Percentiles rank a stretch among this genome's conserved stretches.
Evolutionary conservation across 768 basidiomycete species (phyloP).

Genomic region (Russula olivacea): DNA sequence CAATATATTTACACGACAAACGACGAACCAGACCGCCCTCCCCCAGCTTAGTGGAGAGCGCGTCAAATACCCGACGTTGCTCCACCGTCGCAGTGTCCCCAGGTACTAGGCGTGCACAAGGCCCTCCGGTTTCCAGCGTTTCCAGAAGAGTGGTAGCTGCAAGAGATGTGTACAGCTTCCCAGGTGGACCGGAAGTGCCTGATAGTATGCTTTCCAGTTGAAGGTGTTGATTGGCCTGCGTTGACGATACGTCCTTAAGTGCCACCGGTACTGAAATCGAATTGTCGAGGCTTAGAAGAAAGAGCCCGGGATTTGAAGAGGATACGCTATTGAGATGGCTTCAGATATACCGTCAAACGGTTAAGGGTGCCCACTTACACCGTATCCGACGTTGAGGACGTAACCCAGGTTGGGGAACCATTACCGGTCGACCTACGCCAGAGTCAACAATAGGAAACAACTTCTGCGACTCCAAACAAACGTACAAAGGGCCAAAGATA

Average conservation of each 20-base stretch:
- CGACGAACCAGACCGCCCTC: constrained; percentile 20
- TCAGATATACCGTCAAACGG: not conserved
- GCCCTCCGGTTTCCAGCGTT: constrained; percentile 24
- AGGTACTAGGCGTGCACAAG: constrained; percentile 22
- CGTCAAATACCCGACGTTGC: constrained; percentile 14
- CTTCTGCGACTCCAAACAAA: not conserved
- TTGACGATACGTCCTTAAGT: constrained; percentile 21
- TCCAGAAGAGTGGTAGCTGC: constrained; percentile 20
- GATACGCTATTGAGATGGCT: not conserved
- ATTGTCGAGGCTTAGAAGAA: constrained; percentile 18
- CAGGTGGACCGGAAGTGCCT: constrained; percentile 23
- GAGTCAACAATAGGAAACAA: not conserved
- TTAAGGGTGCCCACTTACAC: not conserved
- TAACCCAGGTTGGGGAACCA: constrained; percentile 1
- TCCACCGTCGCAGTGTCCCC: constrained; percentile 14
- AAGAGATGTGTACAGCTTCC: constrained; percentile 25
- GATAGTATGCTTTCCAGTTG: constrained; percentile 15
- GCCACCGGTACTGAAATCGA: constrained; percentile 19
- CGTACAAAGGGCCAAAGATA: constrained; percentile 26
- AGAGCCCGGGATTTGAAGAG: not conserved
- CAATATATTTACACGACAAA: not conserved
- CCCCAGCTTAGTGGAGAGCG: constrained; percentile 17
- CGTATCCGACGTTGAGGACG: not conserved
- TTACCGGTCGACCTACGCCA: constrained; percentile 16
- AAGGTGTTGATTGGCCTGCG: not conserved